Evolutionary conservation across 2,329 filamentous ascomycete genomes (phyloP).

Genomic region (Bipolaris oryzae): DNA sequence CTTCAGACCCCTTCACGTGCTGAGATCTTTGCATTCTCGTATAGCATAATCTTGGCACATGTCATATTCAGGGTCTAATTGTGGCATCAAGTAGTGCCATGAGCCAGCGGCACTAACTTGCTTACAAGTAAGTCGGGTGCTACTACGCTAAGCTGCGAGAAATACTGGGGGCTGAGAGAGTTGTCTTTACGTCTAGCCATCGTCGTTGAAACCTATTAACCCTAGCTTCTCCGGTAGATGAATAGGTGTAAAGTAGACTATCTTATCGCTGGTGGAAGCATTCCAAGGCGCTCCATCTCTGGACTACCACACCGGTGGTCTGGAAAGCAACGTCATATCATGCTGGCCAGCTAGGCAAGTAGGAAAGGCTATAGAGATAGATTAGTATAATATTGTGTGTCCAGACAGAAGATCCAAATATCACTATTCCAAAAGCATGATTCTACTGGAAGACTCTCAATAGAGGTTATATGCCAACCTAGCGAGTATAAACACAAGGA

Average conservation of each 20-base stretch:
- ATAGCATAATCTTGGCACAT: background rate
- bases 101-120: background rate
- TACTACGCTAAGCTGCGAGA: background rate
- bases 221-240: background rate
- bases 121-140: background rate
- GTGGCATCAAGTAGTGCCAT: background rate
- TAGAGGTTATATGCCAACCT: background rate
- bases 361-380: background rate
- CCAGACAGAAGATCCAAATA: too few species aligned
- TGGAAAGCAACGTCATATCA: background rate
- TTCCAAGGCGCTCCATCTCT: background rate
- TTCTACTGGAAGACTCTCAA: background rate
- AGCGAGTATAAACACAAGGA: background rate
- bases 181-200: background rate
- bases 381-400: background rate
- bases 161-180: background rate
- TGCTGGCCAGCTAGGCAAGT: background rate
- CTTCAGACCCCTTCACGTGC: background rate
- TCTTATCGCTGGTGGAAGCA: background rate
- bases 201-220: background rate
- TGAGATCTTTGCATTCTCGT: background rate
- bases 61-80: background rate
- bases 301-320: background rate
- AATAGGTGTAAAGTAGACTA: background rate
- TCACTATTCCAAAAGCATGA: background rate